These are phyloP conservation scores for Scedosporium minutisporum DNA, from an alignment of 2,329 filamentous ascomycete species.

Conservation along the genomic window DNA sequence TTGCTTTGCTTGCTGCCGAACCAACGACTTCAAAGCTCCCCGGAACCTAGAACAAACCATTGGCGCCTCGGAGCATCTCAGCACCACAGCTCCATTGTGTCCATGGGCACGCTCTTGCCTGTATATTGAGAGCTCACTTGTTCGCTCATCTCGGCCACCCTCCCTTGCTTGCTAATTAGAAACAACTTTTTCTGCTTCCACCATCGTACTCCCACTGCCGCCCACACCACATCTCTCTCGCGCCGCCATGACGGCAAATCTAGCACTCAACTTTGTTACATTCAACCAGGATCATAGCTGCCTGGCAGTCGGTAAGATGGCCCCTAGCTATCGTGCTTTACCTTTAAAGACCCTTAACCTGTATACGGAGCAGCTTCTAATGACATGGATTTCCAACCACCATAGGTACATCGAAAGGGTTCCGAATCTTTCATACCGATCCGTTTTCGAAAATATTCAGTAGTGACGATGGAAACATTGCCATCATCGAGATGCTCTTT, in stretches of 20 bases:
- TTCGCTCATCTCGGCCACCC: too few species aligned
- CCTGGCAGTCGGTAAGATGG: conserved; percentile 73
- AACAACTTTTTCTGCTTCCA: not conserved
- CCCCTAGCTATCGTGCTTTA: not conserved
- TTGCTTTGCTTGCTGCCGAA: too few species aligned
- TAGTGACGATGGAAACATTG: conserved; percentile 88
- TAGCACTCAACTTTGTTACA: conserved; percentile 90
- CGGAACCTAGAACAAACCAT: too few species aligned
- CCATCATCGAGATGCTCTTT: conserved; percentile 97
- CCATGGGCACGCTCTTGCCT: too few species aligned
- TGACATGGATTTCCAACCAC: not conserved
- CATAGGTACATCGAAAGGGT: conserved; percentile 80
- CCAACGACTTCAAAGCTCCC: too few species aligned
- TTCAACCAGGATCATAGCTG: conserved; percentile 99
- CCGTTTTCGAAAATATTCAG: conserved; percentile 93
- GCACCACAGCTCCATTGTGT: too few species aligned
- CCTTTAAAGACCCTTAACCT: conserved; percentile 5
- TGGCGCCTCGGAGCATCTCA: too few species aligned
- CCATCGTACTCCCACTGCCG: not conserved
- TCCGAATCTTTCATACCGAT: conserved; percentile 93
- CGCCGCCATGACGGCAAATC: conserved; percentile 44
- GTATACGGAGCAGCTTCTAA: too few species aligned
- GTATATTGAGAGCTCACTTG: too few species aligned
- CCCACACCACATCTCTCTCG: too few species aligned
- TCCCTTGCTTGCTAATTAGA: too few species aligned